These are phyloP conservation scores for Lasiodiplodia theobromae DNA, from an alignment of 2,329 filamentous ascomycete genomes.

Conservation along the genomic window DNA sequence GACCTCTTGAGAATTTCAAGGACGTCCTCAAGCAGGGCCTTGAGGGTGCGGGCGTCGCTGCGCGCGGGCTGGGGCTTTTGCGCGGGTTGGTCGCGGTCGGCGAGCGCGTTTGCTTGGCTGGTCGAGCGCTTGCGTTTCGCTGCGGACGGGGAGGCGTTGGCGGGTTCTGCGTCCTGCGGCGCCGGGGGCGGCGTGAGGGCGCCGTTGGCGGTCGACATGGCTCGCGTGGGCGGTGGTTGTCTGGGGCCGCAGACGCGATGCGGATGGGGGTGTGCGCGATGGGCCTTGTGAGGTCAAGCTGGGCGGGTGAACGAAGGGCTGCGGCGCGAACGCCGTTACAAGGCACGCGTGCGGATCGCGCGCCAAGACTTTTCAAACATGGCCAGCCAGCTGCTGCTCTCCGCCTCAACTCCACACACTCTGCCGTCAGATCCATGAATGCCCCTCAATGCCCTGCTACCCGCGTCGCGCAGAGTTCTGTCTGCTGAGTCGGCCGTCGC, in stretches of 20 bases:
- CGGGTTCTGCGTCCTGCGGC: slow-evolving; percentile 33
- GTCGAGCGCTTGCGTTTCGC: slow-evolving; percentile 57
- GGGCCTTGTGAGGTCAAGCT: slow-evolving; percentile 24
- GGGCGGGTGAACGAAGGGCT: neutral
- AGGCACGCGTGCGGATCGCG: slow-evolving; percentile 13
- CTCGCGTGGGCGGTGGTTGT: slow-evolving; percentile 25
- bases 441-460: slow-evolving; percentile 23
- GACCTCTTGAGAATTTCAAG: slow-evolving; percentile 51
- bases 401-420: neutral
- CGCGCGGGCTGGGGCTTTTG: slow-evolving; percentile 33
- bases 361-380: slow-evolving; percentile 17
- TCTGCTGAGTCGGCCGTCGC: neutral
- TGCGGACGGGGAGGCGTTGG: slow-evolving; percentile 40
- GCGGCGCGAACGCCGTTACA: neutral
- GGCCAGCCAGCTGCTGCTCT: neutral
- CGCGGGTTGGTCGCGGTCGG: slow-evolving; percentile 39
- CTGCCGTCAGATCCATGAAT: slow-evolving; percentile 22
- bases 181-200: slow-evolving; percentile 44
- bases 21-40: slow-evolving; percentile 49
- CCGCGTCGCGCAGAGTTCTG: slow-evolving; percentile 18
- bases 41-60: slow-evolving; percentile 35
- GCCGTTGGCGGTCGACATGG: slow-evolving; percentile 46
- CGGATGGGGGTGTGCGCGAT: slow-evolving; percentile 27
- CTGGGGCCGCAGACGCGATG: slow-evolving; percentile 26
- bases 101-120: slow-evolving; percentile 37